phyloP scores from a whole-genome alignment of 345 rosid species.

The Combretum micranthum region DNA sequence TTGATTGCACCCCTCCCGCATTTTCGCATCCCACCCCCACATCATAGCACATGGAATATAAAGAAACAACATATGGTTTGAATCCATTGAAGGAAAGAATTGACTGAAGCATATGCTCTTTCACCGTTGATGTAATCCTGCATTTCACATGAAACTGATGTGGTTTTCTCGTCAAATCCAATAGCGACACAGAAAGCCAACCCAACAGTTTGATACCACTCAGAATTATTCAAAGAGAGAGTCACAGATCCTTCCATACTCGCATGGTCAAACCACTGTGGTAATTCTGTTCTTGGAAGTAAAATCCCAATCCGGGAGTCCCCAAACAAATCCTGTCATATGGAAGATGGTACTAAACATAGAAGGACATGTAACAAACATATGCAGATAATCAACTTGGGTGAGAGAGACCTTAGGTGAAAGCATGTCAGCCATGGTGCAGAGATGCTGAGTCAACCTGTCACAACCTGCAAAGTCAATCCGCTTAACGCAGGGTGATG shows the following conservation, averaged over 20 bases:
- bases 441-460: neutral
- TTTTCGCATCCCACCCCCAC: neutral
- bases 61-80: neutral
- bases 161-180: neutral
- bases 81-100: neutral
- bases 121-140: neutral
- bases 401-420: no score
- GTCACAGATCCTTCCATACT: neutral
- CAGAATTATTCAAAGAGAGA: neutral
- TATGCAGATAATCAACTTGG: neutral
- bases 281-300: conserved; percentile 7
- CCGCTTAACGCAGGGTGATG: neutral
- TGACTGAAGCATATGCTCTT: neutral
- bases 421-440: no score
- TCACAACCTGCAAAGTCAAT: neutral
- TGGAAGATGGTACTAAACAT: neutral
- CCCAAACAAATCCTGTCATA: neutral
- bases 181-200: conserved; percentile 2
- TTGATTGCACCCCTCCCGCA: neutral
- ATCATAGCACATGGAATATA: neutral
- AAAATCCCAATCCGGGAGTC: conserved; percentile 5
- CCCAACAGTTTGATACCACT: neutral
- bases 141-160: neutral
- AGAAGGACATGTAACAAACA: neutral
- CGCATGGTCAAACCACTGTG: neutral